Percentiles rank a stretch among this genome's conserved stretches.
Evolutionary conservation across 495 filamentous ascomycete genomes (phyloP).

Genomic region (Hypoxylon intermedium): DNA sequence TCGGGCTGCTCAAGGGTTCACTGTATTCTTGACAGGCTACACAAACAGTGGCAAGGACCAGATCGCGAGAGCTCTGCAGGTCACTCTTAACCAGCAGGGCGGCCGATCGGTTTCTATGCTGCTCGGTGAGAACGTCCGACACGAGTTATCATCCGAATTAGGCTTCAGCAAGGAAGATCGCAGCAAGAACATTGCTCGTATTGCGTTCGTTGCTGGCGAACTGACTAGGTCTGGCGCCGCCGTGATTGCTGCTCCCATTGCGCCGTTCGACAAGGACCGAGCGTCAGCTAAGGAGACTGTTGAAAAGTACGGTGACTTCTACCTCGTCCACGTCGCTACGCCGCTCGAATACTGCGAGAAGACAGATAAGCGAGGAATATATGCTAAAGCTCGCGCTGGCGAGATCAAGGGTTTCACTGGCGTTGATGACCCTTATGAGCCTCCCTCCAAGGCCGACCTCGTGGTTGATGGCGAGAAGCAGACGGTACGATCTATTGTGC

Average conservation of each 20-base stretch:
- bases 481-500: constrained; percentile 88
- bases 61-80: constrained; percentile 92
- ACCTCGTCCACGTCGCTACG: constrained; percentile 93
- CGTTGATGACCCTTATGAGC: constrained; percentile 97
- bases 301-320: constrained; percentile 87
- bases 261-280: constrained; percentile 83
- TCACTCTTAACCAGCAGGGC: constrained; percentile 97
- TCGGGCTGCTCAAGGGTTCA: constrained; percentile 90
- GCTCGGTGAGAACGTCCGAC: constrained; percentile 91
- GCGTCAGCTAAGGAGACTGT: constrained; percentile 80
- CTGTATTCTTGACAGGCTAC: constrained; percentile 96
- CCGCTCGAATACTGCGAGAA: constrained; percentile 90
- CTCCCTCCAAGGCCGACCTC: constrained; percentile 79
- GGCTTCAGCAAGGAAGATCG: constrained; percentile 95
- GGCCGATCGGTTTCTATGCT: constrained; percentile 93
- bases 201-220: constrained; percentile 94
- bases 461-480: constrained; percentile 85
- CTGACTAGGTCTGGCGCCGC: constrained; percentile 90
- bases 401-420: constrained; percentile 99
- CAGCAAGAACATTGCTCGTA: constrained; percentile 93
- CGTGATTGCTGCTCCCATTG: constrained; percentile 97
- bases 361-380: constrained; percentile 94
- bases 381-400: constrained; percentile 79
- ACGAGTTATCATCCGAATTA: constrained; percentile 91
- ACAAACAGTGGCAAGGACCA: constrained; percentile 96